Conservation (phyloP, 1,139 yeast species). For the Candida dubliniensis region DNA sequence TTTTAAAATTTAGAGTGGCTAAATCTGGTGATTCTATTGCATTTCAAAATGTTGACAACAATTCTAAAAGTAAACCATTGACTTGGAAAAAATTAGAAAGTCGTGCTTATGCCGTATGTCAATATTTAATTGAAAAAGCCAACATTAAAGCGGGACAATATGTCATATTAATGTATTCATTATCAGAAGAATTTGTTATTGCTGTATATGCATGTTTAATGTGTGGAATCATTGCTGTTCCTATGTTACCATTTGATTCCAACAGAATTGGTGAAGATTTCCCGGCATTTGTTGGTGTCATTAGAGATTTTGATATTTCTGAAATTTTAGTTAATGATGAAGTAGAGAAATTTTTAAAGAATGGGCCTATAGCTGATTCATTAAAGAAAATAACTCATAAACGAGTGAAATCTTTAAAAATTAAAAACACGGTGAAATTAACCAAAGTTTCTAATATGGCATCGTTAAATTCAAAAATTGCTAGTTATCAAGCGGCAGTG, state of each 20-base stretch:
- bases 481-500: constrained; percentile 45
- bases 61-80: constrained; percentile 53
- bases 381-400: constrained; percentile 55
- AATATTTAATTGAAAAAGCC: constrained; percentile 53
- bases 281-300: constrained; percentile 62
- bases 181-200: constrained; percentile 82
- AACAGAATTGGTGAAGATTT: constrained; percentile 74
- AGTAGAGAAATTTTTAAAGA: constrained; percentile 67
- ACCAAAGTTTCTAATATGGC: constrained; percentile 56
- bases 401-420: constrained; percentile 49
- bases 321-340: constrained; percentile 80
- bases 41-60: constrained; percentile 60
- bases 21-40: constrained; percentile 82
- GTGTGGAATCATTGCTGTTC: constrained; percentile 79
- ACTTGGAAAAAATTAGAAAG: constrained; percentile 87
- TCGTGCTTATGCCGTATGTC: constrained; percentile 71
- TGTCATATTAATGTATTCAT: constrained; percentile 80
- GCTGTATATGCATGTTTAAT: constrained; percentile 85
- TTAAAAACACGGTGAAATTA: constrained; percentile 68
- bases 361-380: constrained; percentile 64
- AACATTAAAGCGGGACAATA: constrained; percentile 64
- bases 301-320: constrained; percentile 68
- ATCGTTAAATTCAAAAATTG: constrained; percentile 44
- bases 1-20: constrained; percentile 75
- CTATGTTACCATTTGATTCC: constrained; percentile 74